phyloP scores from a whole-genome alignment of 148 eudicot species.

The Fagopyrum tataricum region DNA sequence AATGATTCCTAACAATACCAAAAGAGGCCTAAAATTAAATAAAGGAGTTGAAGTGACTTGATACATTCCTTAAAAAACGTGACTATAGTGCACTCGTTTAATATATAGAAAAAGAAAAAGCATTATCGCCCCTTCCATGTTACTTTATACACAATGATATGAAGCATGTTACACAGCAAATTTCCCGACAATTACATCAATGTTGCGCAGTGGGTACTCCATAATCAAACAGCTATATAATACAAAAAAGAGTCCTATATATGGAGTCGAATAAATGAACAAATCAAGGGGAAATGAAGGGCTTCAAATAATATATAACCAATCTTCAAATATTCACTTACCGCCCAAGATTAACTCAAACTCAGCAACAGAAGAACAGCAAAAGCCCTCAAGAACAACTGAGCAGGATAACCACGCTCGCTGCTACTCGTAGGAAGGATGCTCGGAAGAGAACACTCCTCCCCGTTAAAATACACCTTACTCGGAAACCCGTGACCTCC shows the following conservation, averaged over 20 bases:
- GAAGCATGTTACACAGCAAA: neutral
- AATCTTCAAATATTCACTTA: neutral
- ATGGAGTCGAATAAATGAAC: neutral
- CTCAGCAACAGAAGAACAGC: conserved; percentile 28
- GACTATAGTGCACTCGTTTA: too few species aligned
- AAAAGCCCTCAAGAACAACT: conserved; percentile 23
- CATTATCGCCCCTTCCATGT: neutral
- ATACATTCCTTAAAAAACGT: too few species aligned
- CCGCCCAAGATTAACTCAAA: conserved; percentile 12
- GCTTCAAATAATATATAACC: neutral
- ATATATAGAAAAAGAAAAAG: too few species aligned
- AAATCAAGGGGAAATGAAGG: neutral
- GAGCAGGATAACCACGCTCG: conserved; percentile 16
- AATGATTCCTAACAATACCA: too few species aligned
- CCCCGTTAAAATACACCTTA: conserved; percentile 64
- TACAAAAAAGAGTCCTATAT: neutral
- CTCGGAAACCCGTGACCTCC: conserved; percentile 62
- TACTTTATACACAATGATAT: conserved; percentile 3
- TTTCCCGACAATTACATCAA: neutral
- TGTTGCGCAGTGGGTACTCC: neutral
- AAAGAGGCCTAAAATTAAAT: too few species aligned
- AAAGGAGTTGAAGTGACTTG: too few species aligned
- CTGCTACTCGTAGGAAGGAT: conserved; percentile 40
- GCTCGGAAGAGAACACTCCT: conserved; percentile 62
- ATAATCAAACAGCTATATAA: neutral